Conservation (phyloP, 345 rosid species). For the Hibiscus mutabilis region DNA sequence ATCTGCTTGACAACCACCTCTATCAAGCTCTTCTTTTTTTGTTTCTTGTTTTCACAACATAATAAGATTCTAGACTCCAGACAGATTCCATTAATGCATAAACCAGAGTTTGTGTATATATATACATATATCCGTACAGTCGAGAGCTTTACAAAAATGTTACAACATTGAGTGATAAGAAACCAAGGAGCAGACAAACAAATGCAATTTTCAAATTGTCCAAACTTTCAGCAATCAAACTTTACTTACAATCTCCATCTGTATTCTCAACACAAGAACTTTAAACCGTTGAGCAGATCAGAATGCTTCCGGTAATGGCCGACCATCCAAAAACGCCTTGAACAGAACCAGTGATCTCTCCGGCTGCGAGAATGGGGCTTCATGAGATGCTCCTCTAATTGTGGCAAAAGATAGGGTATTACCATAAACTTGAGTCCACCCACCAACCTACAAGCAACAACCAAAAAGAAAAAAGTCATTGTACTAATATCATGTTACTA, state of each 20-base stretch:
- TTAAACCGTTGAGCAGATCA: slow-evolving; percentile 32
- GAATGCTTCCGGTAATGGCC: slow-evolving; percentile 67
- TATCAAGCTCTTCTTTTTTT: background rate
- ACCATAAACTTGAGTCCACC: slow-evolving; percentile 93
- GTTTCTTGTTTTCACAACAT: background rate
- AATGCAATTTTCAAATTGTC: slow-evolving; percentile 20
- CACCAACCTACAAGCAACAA: slow-evolving; percentile 74
- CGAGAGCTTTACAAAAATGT: too few species aligned
- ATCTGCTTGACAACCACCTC: slow-evolving; percentile 9
- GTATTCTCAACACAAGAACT: background rate
- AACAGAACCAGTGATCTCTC: slow-evolving; percentile 87
- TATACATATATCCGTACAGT: too few species aligned
- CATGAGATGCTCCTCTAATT: slow-evolving; percentile 90
- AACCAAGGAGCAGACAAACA: slow-evolving; percentile 17
- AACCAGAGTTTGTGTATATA: background rate
- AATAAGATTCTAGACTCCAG: background rate
- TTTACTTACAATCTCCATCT: slow-evolving; percentile 26
- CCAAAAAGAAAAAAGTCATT: slow-evolving; percentile 31
- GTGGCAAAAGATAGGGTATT: slow-evolving; percentile 82
- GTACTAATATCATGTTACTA: background rate
- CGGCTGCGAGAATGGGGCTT: slow-evolving; percentile 96
- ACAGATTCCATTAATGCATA: background rate
- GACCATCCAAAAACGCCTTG: slow-evolving; percentile 55
- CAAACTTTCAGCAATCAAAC: slow-evolving; percentile 19
- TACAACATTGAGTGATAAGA: background rate